Evolutionary conservation across 2,329 filamentous ascomycete species (phyloP).

Genomic region (Fusarium anthophilum): DNA sequence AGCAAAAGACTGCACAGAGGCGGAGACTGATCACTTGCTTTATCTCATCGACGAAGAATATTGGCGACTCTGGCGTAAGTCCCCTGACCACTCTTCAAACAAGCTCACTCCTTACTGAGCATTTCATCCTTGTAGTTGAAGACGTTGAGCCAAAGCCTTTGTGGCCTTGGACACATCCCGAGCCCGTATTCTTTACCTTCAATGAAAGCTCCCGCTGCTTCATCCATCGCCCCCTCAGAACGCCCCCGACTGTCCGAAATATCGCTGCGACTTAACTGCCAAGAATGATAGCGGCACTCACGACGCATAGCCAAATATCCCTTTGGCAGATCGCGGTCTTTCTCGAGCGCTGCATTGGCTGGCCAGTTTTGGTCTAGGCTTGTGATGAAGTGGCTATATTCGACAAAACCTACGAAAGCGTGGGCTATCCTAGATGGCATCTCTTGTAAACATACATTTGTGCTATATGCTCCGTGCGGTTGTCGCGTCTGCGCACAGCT

Average conservation of each 20-base stretch:
- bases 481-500: rapidly evolving
- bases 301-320: rapidly evolving
- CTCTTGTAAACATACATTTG: rapidly evolving
- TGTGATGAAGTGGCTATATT: neutral
- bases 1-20: neutral
- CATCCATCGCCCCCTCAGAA: neutral
- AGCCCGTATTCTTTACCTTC: neutral
- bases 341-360: neutral
- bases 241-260: neutral
- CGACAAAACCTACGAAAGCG: rapidly evolving
- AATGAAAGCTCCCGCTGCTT: neutral
- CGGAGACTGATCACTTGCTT: neutral
- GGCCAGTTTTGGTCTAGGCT: neutral
- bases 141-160: neutral
- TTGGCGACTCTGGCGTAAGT: neutral
- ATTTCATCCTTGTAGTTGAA: rapidly evolving
- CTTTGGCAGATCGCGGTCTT: neutral
- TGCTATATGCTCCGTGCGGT: rapidly evolving
- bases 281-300: rapidly evolving
- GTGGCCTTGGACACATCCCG: neutral
- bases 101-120: rapidly evolving
- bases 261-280: rapidly evolving
- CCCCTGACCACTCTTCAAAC: neutral
- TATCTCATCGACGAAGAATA: neutral
- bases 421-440: rapidly evolving